phyloP scores from a whole-genome alignment of 2,329 filamentous ascomycete genomes.

The Beauveria australis region DNA sequence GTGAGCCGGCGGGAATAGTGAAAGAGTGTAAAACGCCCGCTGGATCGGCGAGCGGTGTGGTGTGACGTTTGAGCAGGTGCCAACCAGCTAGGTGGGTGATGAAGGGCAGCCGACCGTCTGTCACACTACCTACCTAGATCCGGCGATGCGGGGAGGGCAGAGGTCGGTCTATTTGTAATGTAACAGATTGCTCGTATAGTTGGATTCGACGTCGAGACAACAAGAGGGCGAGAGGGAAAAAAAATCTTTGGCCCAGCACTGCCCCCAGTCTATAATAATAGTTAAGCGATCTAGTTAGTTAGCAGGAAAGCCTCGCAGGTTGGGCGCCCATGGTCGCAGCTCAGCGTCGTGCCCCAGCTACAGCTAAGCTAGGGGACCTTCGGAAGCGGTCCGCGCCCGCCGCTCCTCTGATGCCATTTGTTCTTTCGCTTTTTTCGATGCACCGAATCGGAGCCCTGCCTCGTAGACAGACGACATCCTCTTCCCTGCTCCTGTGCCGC shows the following conservation, averaged over 20 bases:
- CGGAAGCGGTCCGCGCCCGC: conserved; percentile 5
- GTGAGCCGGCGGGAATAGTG: not conserved
- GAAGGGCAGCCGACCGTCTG: not conserved
- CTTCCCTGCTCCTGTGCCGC: not conserved
- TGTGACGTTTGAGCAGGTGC: not conserved
- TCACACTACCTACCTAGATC: not conserved
- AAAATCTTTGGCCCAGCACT: not conserved
- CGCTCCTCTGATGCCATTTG: not conserved
- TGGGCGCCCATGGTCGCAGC: conserved; percentile 4
- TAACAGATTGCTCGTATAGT: not conserved
- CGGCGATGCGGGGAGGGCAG: not conserved
- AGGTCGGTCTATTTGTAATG: not conserved
- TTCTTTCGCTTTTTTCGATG: not conserved
- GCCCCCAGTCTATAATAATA: conserved; percentile 3
- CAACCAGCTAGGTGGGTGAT: not conserved
- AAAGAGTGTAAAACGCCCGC: not conserved
- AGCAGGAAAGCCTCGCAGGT: not conserved
- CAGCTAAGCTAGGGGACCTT: not conserved
- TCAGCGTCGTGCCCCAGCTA: not conserved
- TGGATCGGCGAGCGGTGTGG: conserved; percentile 6
- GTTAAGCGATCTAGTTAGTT: not conserved
- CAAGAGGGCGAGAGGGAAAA: not conserved
- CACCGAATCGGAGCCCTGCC: conserved; percentile 7
- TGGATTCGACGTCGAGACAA: not conserved
- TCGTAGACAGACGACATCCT: not conserved